A percentile compares a stretch with the other conserved stretches of the same genome.
These are phyloP conservation scores for Stipa capillata DNA, from an alignment of 176 grass and related monocot genomes.

Conservation along the genomic window DNA sequence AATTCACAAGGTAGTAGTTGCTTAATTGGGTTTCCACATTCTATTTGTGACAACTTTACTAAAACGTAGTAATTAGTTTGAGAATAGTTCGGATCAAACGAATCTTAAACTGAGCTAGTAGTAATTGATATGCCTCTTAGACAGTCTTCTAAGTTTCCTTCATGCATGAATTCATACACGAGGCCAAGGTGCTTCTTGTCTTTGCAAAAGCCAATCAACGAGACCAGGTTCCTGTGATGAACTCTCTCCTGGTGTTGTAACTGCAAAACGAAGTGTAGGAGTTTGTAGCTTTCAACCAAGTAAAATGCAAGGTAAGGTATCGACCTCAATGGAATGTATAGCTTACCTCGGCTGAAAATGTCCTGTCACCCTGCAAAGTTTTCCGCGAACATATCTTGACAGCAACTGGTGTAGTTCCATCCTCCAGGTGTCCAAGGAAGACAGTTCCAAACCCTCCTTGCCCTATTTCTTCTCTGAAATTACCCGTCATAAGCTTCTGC, in stretches of 20 bases:
- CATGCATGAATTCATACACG: slow-evolving; percentile 40
- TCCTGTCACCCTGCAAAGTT: neutral
- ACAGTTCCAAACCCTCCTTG: slow-evolving; percentile 50
- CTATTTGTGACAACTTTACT: too few species aligned
- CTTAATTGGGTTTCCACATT: too few species aligned
- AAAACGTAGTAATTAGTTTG: too few species aligned
- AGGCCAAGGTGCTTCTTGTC: slow-evolving; percentile 36
- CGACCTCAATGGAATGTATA: too few species aligned
- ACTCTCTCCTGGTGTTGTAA: slow-evolving; percentile 40
- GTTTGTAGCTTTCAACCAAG: too few species aligned
- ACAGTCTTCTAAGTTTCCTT: slow-evolving; percentile 22
- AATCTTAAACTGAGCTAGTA: too few species aligned
- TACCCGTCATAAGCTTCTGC: slow-evolving; percentile 28
- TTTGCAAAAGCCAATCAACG: slow-evolving; percentile 48
- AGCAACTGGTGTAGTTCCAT: neutral
- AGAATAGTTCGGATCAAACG: too few species aligned
- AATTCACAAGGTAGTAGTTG: too few species aligned
- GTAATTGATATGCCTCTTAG: neutral
- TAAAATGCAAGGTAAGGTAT: too few species aligned
- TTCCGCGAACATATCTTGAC: neutral
- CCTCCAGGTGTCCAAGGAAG: slow-evolving; percentile 18
- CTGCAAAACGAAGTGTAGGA: slow-evolving; percentile 9
- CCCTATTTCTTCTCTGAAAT: slow-evolving; percentile 29
- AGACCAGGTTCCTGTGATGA: slow-evolving; percentile 63
- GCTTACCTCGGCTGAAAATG: neutral